A percentile compares a stretch with the other conserved stretches of the same genome.
Evolutionary conservation across 2,329 filamentous ascomycete species (phyloP).

Genomic region (Penicillium olsonii): DNA sequence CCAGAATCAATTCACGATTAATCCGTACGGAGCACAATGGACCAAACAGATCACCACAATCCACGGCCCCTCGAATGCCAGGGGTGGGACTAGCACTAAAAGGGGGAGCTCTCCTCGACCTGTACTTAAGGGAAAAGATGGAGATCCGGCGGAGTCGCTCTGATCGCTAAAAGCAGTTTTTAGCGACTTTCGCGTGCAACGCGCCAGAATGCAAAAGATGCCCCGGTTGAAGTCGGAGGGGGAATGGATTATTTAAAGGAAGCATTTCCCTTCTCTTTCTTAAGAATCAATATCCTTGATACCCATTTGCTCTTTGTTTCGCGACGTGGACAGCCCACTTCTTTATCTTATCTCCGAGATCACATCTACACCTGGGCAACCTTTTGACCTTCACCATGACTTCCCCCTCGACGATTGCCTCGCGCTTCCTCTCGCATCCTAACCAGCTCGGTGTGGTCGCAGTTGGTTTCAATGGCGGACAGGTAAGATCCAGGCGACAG

Average conservation of each 20-base stretch:
- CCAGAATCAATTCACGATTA: too few species aligned
- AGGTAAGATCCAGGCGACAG: constrained; percentile 60
- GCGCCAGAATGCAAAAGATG: constrained; percentile 17
- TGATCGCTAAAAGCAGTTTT: constrained; percentile 51
- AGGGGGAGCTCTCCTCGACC: constrained; percentile 44
- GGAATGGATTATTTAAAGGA: constrained; percentile 13
- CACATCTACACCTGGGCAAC: constrained; percentile 14
- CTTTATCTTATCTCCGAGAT: constrained; percentile 26
- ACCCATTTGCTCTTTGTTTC: background rate
- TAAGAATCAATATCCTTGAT: background rate
- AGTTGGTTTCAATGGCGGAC: constrained; percentile 93
- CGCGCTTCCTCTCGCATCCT: constrained; percentile 77
- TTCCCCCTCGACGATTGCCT: constrained; percentile 58
- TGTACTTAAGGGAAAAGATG: constrained; percentile 51
- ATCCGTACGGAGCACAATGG: too few species aligned
- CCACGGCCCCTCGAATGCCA: constrained; percentile 1
- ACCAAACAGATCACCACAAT: too few species aligned
- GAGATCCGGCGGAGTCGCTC: constrained; percentile 26
- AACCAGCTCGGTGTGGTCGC: constrained; percentile 88
- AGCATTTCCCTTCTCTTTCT: background rate
- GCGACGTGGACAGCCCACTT: too few species aligned
- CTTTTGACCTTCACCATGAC: too few species aligned
- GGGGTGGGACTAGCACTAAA: constrained; percentile 30
- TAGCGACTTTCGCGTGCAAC: constrained; percentile 35
- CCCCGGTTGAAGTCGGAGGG: constrained; percentile 13